Percentiles rank a stretch among this genome's conserved stretches.
phyloP scores from a whole-genome alignment of 2,329 filamentous ascomycete species.

The Cryphonectria parasitica region DNA sequence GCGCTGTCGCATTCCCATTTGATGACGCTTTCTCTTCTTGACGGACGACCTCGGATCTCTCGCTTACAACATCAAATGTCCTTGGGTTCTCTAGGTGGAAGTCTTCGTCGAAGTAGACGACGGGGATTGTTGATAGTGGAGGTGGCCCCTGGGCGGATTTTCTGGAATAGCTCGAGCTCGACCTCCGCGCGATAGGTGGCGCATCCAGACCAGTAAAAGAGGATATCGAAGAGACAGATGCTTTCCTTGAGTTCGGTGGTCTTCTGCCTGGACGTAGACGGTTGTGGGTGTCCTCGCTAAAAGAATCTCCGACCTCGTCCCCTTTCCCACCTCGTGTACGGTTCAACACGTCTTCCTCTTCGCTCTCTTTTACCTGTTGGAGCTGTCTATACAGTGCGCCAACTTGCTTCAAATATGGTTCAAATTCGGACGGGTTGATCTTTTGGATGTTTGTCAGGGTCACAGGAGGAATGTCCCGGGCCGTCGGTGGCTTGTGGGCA shows the following conservation, averaged over 20 bases:
- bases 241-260: conserved; percentile 44
- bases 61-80: conserved; percentile 95
- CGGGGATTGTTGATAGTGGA: conserved; percentile 88
- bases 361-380: conserved; percentile 77
- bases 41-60: conserved; percentile 93
- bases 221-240: conserved; percentile 50
- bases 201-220: conserved; percentile 56
- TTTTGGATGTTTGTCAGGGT: conserved; percentile 85
- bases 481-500: conserved; percentile 79
- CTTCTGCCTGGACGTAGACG: conserved; percentile 52
- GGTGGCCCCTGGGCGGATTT: conserved; percentile 73
- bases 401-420: conserved; percentile 82
- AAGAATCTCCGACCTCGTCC: conserved; percentile 47
- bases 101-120: conserved; percentile 91
- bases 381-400: conserved; percentile 88
- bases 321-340: conserved; percentile 43
- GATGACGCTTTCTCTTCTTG: conserved; percentile 57
- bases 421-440: conserved; percentile 79
- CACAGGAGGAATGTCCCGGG: conserved; percentile 90
- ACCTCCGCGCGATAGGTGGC: conserved; percentile 47
- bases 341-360: conserved; percentile 60
- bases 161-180: conserved; percentile 55
- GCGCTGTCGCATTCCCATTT: conserved; percentile 62
- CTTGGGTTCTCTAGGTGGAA: conserved; percentile 96
- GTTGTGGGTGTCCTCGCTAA: conserved; percentile 43